Evolutionary conservation across 495 filamentous ascomycete genomes (phyloP).

Genomic region (Talaromyces nanjingensis): DNA sequence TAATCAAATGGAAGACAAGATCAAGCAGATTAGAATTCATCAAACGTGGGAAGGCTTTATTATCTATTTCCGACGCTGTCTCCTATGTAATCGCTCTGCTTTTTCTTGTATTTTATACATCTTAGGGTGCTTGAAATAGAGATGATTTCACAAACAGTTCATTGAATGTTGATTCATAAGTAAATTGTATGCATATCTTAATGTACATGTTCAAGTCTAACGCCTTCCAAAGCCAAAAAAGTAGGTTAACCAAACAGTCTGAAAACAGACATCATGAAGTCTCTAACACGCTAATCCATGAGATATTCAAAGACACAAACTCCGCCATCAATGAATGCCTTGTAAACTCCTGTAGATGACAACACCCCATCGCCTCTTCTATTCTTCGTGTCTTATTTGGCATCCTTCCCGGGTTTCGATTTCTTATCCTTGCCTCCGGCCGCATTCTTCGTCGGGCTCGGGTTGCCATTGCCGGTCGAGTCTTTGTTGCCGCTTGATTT

Average conservation of each 20-base stretch:
- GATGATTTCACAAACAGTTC: not conserved
- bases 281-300: not conserved
- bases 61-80: not conserved
- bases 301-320: not conserved
- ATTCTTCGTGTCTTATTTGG: constrained; percentile 10
- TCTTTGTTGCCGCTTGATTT: constrained; percentile 8
- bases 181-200: not conserved
- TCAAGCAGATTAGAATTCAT: not conserved
- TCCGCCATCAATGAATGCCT: not conserved
- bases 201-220: not conserved
- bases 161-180: not conserved
- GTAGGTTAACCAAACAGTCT: not conserved
- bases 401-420: constrained; percentile 19
- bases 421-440: constrained; percentile 18
- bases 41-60: not conserved
- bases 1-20: not conserved
- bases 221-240: not conserved
- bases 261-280: not conserved
- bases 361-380: not conserved
- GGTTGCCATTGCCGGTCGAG: constrained; percentile 15
- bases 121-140: constrained; percentile 7
- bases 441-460: constrained; percentile 20
- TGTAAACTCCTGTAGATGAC: constrained; percentile 1
- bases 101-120: constrained; percentile 9
- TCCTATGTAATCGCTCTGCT: constrained; percentile 11